Conservation (phyloP, 306 rosid species). For the Crotalaria pallida region DNA sequence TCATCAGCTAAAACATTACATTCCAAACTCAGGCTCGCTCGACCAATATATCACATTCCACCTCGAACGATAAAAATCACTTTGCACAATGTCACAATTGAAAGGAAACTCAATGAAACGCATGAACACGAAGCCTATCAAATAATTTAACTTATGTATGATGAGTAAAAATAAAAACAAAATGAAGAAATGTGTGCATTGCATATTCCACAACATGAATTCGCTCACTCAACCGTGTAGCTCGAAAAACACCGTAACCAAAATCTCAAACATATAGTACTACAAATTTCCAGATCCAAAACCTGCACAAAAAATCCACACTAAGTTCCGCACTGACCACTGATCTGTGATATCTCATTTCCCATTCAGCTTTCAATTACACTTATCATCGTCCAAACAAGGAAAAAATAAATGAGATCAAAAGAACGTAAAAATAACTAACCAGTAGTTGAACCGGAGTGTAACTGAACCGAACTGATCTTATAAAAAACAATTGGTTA, state of each 20-base stretch:
- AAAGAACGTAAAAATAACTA: neutral
- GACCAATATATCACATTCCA: no score
- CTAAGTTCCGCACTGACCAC: neutral
- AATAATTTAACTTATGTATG: no score
- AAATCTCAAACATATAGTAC: conserved; percentile 8
- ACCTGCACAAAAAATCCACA: conserved; percentile 8
- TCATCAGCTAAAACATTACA: no score
- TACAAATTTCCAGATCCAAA: conserved; percentile 25
- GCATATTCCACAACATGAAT: neutral
- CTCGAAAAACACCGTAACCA: conserved; percentile 3
- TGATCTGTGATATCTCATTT: neutral
- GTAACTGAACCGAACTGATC: conserved; percentile 61
- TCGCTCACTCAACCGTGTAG: neutral
- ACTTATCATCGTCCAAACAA: no score
- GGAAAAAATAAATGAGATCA: neutral
- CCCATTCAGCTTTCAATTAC: neutral
- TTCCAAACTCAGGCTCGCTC: no score
- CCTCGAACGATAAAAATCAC: no score
- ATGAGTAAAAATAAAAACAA: no score
- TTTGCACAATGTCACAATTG: no score
- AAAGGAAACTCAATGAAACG: no score
- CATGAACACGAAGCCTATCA: no score
- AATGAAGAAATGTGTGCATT: neutral
- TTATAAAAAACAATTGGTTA: no score
- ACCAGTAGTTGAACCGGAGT: no score